A percentile compares a stretch with the other conserved stretches of the same genome.
phyloP scores from a whole-genome alignment of 2,329 filamentous ascomycete genomes.

The Pseudogymnoascus sp. region DNA sequence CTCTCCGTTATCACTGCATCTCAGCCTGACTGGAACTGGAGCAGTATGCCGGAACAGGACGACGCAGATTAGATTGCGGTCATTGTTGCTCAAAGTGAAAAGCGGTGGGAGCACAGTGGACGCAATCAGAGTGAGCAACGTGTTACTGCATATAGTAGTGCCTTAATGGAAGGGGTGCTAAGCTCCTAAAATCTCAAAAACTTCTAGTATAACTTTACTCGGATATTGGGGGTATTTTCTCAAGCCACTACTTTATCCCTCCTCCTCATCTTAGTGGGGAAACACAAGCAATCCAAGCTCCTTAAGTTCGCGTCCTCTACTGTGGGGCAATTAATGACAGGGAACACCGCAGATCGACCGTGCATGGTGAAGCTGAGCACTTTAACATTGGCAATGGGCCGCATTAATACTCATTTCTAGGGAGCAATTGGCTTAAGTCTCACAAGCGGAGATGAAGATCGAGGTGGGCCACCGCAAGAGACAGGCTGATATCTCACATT shows the following conservation, averaged over 20 bases:
- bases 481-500: background rate
- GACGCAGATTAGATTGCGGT: background rate
- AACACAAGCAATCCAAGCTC: background rate
- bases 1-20: background rate
- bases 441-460: background rate
- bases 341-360: background rate
- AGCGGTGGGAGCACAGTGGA: background rate
- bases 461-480: background rate
- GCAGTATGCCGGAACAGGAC: background rate
- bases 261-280: background rate
- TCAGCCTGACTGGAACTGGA: background rate
- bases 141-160: background rate
- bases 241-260: background rate
- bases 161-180: background rate
- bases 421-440: background rate
- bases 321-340: background rate
- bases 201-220: background rate
- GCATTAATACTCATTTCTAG: background rate
- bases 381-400: constrained; percentile 1
- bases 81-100: background rate
- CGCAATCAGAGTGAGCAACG: background rate
- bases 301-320: background rate
- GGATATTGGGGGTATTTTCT: background rate
- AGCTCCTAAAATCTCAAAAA: background rate
- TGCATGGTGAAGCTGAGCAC: background rate